Percentiles rank a stretch among this genome's conserved stretches.
These are phyloP conservation scores for Wallacemonas sp. DNA, from an alignment of 208 protist genomes.

Conservation along the genomic window DNA sequence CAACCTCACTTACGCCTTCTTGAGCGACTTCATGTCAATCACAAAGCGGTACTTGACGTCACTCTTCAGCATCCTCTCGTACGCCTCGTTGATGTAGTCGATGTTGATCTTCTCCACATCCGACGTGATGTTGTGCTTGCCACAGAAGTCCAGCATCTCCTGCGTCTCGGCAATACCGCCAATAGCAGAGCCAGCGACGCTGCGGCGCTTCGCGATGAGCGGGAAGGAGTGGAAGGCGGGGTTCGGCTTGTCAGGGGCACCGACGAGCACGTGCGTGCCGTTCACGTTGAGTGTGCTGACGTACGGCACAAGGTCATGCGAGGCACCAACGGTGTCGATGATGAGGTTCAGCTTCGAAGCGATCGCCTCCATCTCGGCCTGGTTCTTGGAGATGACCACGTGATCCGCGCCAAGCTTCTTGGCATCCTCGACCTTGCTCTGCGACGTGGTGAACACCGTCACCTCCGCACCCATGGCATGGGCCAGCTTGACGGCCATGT, in stretches of 20 bases:
- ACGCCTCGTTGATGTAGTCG: conserved; percentile 67
- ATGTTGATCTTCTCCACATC: conserved; percentile 66
- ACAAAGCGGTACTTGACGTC: conserved; percentile 77
- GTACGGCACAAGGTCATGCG: conserved; percentile 57
- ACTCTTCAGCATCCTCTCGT: conserved; percentile 59
- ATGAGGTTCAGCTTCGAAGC: conserved; percentile 55
- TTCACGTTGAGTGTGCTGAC: conserved; percentile 42
- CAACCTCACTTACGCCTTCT: conserved; percentile 20
- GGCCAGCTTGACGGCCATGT: conserved; percentile 88
- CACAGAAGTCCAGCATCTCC: conserved; percentile 86
- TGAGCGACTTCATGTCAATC: conserved; percentile 62
- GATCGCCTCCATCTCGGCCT: conserved; percentile 47
- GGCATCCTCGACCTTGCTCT: conserved; percentile 47
- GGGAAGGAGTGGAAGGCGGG: conserved; percentile 33
- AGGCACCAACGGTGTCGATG: conserved; percentile 62
- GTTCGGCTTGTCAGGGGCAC: conserved; percentile 46
- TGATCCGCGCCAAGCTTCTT: conserved; percentile 69
- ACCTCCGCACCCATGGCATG: conserved; percentile 82
- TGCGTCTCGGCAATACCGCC: conserved; percentile 72
- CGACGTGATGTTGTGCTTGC: conserved; percentile 59
- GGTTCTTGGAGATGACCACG: conserved; percentile 60
- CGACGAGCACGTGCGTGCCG: conserved; percentile 61
- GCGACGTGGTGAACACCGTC: conserved; percentile 72
- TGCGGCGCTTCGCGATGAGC: conserved; percentile 27
- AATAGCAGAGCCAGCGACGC: conserved; percentile 58